Base-by-base conservation (phyloP, 2,329 filamentous ascomycete species). In the Claviceps sp. region DNA sequence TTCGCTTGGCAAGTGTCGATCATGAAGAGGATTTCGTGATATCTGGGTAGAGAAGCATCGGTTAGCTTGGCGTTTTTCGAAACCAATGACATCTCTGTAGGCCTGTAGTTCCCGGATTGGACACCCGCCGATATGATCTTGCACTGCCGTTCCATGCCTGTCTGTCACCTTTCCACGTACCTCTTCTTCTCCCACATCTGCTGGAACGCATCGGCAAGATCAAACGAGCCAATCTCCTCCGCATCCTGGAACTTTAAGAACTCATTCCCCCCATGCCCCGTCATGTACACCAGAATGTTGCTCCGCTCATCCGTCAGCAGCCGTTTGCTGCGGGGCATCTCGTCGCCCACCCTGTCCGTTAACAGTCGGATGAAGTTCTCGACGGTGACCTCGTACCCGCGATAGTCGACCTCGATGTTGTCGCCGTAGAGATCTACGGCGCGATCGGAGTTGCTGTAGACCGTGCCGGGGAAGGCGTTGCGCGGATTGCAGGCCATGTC, bases 181-280 rank as follows among this genome's bases (percentile, higher is more conserved):
- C 93, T 84, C 73, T 94, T 94, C 81, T 98, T 98, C 77, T 98
- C 93, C 87, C 90, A 96, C 93, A 98, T 98, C 74, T 98, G 91
- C 69, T 94, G 89, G 66, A 98, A 97, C 0, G 93, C 93, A 68
- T 98, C 88, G 5, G 94, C 93, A 52, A 98, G 73, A 70, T 98
- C 93, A 66, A 94, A 96, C 0, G 89, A 89, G 52, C 88, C 90
- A 58, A 98, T 97, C 70, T 98, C 93, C 67, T 98, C 93, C 6
- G 89, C 88, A 61, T 98, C 93, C 68, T 98, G 93, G 63, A 98
- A 98, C 67, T 98, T 98, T 53, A 98, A 71, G 61, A 98, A 98
- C 70, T 96, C 90, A 65, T 97, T 95, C 17, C 93, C 93, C 36
- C 93, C 93, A 62, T 98, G 93, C 0, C 93, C 93, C 1, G 93